Evolutionary conservation across 495 filamentous ascomycete species (phyloP).

Genomic region (Aspergillus biplanus): DNA sequence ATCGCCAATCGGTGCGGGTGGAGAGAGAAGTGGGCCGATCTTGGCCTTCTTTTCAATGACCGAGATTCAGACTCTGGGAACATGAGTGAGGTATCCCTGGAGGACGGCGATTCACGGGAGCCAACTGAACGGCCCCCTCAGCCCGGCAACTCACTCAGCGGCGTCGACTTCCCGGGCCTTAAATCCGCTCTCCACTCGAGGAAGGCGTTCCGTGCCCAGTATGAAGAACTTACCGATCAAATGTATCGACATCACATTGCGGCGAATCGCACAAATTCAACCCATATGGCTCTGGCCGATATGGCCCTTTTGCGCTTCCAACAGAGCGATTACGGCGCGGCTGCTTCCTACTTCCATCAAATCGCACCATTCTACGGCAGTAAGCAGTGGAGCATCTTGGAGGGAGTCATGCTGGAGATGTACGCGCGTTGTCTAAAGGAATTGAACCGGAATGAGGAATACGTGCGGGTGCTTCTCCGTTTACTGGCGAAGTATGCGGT

Average conservation of each 20-base stretch:
- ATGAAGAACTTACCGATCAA: constrained; percentile 72
- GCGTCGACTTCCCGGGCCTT: constrained; percentile 36
- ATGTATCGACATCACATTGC: constrained; percentile 74
- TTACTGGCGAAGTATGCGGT: constrained; percentile 72
- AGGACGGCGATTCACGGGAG: constrained; percentile 27
- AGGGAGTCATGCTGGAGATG: constrained; percentile 81
- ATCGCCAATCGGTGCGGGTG: constrained; percentile 75
- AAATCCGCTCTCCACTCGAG: constrained; percentile 36
- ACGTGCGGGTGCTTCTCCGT: constrained; percentile 72
- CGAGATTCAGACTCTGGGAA: constrained; percentile 57
- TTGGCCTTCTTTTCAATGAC: constrained; percentile 57
- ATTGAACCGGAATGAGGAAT: constrained; percentile 76
- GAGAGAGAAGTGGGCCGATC: constrained; percentile 73
- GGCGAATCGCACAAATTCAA: constrained; percentile 74
- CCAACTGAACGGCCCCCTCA: constrained; percentile 30
- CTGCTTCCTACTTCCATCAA: constrained; percentile 79
- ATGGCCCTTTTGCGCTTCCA: constrained; percentile 82
- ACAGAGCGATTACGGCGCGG: constrained; percentile 67
- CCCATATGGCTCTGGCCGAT: constrained; percentile 78
- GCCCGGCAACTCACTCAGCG: constrained; percentile 45
- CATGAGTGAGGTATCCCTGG: constrained; percentile 47
- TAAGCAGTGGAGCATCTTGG: constrained; percentile 76
- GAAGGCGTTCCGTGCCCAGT: constrained; percentile 58
- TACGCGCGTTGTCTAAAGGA: constrained; percentile 83
- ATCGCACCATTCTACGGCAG: constrained; percentile 82